A percentile compares a stretch with the other conserved stretches of the same genome.
These are phyloP conservation scores for Phytophthora colocasiae DNA, from an alignment of 352 stramenopile species.

Conservation along the genomic window DNA sequence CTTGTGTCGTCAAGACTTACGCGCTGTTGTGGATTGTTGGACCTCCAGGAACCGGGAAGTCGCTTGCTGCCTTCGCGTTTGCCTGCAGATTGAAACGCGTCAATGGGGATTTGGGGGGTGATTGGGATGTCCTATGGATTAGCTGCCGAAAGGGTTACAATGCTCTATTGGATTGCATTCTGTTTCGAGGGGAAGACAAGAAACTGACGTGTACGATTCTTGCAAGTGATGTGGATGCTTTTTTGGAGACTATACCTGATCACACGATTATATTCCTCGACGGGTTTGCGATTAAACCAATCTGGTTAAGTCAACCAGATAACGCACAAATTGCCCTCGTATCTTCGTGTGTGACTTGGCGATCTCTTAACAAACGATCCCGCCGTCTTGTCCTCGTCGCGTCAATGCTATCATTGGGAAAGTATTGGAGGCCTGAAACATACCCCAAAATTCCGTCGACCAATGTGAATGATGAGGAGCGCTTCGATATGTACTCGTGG, in stretches of 20 bases:
- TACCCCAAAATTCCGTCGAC: background rate
- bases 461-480: background rate
- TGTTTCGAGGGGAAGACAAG: background rate
- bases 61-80: background rate
- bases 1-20: background rate
- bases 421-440: background rate
- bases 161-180: background rate
- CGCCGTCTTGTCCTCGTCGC: background rate
- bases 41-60: background rate
- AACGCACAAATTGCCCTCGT: background rate
- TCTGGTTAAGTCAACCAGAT: no score
- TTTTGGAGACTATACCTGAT: background rate
- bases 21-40: background rate
- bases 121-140: no score
- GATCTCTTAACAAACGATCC: background rate
- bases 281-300: background rate
- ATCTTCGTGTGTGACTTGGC: background rate
- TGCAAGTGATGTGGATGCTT: background rate
- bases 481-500: background rate
- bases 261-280: background rate
- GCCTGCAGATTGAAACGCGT: background rate
- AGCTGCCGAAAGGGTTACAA: no score
- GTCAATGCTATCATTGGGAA: background rate
- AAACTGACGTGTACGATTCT: background rate
- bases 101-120: background rate